Conservation (phyloP, 768 basidiomycete species). For the Boletus coccyginus region DNA sequence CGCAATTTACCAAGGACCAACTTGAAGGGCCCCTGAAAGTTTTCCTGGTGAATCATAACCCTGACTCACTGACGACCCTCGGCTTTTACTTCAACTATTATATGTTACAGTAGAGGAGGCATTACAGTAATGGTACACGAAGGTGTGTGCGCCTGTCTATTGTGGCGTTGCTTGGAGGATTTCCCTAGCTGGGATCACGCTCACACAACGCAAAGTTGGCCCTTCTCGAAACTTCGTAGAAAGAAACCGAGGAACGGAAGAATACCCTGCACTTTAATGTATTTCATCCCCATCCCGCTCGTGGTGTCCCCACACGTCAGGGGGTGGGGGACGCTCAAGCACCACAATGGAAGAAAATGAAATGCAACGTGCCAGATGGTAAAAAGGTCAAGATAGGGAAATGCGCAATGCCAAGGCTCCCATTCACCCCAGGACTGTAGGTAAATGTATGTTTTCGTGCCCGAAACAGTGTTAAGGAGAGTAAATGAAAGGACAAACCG, state of each 20-base stretch:
- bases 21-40: background rate
- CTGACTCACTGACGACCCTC: background rate
- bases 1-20: background rate
- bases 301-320: background rate
- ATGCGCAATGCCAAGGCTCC: background rate
- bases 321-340: background rate
- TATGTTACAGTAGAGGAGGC: background rate
- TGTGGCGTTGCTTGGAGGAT: background rate
- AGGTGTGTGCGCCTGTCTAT: background rate
- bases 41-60: background rate
- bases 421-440: background rate
- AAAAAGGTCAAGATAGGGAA: constrained; percentile 1
- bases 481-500: constrained; percentile 12
- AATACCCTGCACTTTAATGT: background rate
- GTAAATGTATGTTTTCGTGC: background rate
- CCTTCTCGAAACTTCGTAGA: too few species aligned
- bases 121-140: background rate
- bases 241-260: background rate
- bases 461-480: background rate
- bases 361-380: background rate
- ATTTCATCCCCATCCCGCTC: background rate
- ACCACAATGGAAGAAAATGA: background rate
- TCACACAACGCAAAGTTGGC: background rate
- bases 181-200: background rate
- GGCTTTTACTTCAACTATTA: background rate